Conservation (phyloP, 305 asterid genomes). For the Petunia hybrid region DNA sequence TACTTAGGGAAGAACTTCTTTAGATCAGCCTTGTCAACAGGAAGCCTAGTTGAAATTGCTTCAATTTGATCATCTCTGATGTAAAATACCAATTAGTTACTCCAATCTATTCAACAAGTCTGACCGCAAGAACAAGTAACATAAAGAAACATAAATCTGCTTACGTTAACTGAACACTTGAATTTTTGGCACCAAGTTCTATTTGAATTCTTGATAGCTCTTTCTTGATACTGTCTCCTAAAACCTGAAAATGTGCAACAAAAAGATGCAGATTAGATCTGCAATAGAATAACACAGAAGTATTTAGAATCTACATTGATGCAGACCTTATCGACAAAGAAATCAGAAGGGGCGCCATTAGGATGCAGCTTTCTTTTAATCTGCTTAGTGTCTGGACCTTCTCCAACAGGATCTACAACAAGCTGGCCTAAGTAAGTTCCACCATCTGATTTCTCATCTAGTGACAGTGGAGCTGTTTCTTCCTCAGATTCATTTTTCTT, state of each 20-base stretch:
- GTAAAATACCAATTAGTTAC: not conserved
- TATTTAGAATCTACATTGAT: not conserved
- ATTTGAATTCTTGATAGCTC: slow-evolving; percentile 57
- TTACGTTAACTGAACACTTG: slow-evolving; percentile 57
- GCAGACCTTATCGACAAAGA: slow-evolving; percentile 80
- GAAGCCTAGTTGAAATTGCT: slow-evolving; percentile 78
- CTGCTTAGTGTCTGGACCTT: slow-evolving; percentile 63
- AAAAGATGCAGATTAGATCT: not conserved
- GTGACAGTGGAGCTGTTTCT: slow-evolving; percentile 67
- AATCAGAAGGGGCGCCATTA: slow-evolving; percentile 70
- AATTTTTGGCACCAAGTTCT: slow-evolving; percentile 46
- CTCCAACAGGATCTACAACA: slow-evolving; percentile 56
- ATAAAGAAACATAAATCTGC: slow-evolving; percentile 15
- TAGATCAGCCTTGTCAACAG: slow-evolving; percentile 74
- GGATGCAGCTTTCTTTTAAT: slow-evolving; percentile 76
- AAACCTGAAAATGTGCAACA: slow-evolving; percentile 51
- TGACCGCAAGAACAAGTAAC: not conserved
- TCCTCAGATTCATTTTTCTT: slow-evolving; percentile 60
- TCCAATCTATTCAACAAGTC: not conserved
- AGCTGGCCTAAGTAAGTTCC: slow-evolving; percentile 47
- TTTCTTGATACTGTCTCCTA: slow-evolving; percentile 71
- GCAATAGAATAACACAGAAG: not conserved
- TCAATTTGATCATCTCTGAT: slow-evolving; percentile 77
- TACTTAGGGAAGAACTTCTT: slow-evolving; percentile 65
- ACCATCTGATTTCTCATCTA: slow-evolving; percentile 59